Percentiles rank a stretch among this genome's conserved stretches.
phyloP scores from a whole-genome alignment of 2,329 filamentous ascomycete species.

The Ceratocystis lukuohia region DNA sequence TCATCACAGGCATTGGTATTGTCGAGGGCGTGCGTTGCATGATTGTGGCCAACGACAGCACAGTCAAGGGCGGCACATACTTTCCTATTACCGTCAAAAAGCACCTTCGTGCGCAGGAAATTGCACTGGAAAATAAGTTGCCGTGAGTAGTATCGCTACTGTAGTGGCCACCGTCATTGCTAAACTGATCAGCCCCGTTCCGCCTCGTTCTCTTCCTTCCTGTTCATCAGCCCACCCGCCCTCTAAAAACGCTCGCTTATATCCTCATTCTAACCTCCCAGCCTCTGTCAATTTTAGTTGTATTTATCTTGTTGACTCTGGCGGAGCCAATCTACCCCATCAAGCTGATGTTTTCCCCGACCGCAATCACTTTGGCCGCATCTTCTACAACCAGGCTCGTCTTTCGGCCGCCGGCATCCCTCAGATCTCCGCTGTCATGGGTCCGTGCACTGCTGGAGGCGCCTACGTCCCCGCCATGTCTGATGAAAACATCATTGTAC shows the following conservation, averaged over 20 bases:
- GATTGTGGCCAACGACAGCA: conserved; percentile 91
- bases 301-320: conserved; percentile 92
- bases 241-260: too few species aligned
- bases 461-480: conserved; percentile 97
- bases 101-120: conserved; percentile 80
- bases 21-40: conserved; percentile 86
- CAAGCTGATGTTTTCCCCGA: conserved; percentile 95
- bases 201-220: too few species aligned
- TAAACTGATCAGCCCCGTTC: too few species aligned
- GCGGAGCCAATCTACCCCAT: conserved; percentile 86
- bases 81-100: conserved; percentile 97
- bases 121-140: conserved; percentile 73
- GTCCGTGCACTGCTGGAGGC: conserved; percentile 86
- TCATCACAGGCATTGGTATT: conserved; percentile 82
- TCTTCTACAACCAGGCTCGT: conserved; percentile 94
- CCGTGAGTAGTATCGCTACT: conserved; percentile 35
- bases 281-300: conserved; percentile 37
- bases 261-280: too few species aligned
- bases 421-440: conserved; percentile 93
- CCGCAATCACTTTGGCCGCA: conserved; percentile 85
- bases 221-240: too few species aligned
- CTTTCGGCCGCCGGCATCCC: conserved; percentile 85
- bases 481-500: conserved; percentile 93
- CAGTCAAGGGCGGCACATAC: conserved; percentile 94
- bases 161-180: too few species aligned